A percentile compares a stretch with the other conserved stretches of the same genome.
Conservation (phyloP, 2,329 filamentous ascomycete species). For the Diaporthe eres region DNA sequence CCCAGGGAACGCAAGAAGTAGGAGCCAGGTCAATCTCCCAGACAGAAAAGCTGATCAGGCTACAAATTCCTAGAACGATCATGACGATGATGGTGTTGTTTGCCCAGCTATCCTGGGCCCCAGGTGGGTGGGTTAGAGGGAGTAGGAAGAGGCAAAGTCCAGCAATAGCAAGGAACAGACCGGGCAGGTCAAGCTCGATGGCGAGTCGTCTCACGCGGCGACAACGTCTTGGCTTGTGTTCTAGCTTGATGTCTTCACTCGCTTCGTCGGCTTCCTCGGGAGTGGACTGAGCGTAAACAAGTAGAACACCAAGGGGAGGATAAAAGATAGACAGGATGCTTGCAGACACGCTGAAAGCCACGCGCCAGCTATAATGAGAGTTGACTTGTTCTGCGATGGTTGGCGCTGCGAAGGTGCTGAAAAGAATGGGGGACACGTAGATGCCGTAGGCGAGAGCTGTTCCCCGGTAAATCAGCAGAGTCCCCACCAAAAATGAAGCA, state of each 20-base stretch:
- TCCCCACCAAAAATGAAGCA: neutral
- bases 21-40: neutral
- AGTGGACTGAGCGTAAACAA: neutral
- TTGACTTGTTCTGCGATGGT: neutral
- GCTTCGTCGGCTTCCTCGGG: neutral
- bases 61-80: neutral
- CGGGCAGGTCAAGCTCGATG: neutral
- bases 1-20: neutral
- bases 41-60: neutral
- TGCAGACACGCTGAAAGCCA: neutral
- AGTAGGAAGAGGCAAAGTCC: neutral
- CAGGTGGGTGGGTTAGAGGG: neutral
- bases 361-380: neutral
- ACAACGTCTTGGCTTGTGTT: neutral
- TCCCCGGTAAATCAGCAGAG: neutral
- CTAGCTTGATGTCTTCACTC: neutral
- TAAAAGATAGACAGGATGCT: neutral
- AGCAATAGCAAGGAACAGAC: neutral
- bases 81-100: neutral
- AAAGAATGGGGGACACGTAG: neutral
- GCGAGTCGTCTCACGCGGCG: neutral
- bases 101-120: neutral
- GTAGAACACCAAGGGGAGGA: no score
- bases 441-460: neutral
- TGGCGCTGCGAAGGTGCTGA: neutral